Conservation (phyloP, 2,329 filamentous ascomycete genomes). For the Dryadomyces quercus-mongolicae region DNA sequence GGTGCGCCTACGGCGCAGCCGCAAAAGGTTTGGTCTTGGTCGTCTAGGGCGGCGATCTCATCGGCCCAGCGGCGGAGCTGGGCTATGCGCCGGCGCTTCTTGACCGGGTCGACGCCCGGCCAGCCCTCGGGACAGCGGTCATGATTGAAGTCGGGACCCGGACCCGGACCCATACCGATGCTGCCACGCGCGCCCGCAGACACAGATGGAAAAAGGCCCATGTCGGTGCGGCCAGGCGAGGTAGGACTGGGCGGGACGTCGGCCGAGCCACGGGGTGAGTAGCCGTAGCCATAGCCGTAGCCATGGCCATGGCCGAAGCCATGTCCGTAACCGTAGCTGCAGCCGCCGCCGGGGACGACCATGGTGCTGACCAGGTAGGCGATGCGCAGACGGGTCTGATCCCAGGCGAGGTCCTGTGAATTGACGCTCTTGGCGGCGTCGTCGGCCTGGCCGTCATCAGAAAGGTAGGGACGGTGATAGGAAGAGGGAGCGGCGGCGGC, state of each 20-base stretch:
- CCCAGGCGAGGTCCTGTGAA: slow-evolving; percentile 16
- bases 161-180: no score
- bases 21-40: slow-evolving; percentile 16
- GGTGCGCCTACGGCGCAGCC: slow-evolving; percentile 15
- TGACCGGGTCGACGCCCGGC: slow-evolving; percentile 3
- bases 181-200: not conserved
- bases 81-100: slow-evolving; percentile 13
- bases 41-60: slow-evolving; percentile 28
- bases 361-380: slow-evolving; percentile 13
- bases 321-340: not conserved
- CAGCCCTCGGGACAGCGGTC: slow-evolving; percentile 5
- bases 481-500: no score
- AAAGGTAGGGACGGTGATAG: not conserved
- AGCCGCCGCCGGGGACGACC: slow-evolving; percentile 4
- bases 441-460: not conserved
- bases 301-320: no score
- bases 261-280: not conserved
- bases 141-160: not conserved
- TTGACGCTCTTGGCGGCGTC: slow-evolving; percentile 5
- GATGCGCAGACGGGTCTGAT: slow-evolving; percentile 14
- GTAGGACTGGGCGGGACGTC: not conserved
- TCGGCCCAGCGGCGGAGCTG: slow-evolving; percentile 38
- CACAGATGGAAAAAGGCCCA: not conserved
- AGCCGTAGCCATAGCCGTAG: not conserved
- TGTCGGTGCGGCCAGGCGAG: not conserved